A percentile compares a stretch with the other conserved stretches of the same genome.
These are phyloP conservation scores for Perilla frutescens DNA, from an alignment of 257 asterid species.

Conservation along the genomic window DNA sequence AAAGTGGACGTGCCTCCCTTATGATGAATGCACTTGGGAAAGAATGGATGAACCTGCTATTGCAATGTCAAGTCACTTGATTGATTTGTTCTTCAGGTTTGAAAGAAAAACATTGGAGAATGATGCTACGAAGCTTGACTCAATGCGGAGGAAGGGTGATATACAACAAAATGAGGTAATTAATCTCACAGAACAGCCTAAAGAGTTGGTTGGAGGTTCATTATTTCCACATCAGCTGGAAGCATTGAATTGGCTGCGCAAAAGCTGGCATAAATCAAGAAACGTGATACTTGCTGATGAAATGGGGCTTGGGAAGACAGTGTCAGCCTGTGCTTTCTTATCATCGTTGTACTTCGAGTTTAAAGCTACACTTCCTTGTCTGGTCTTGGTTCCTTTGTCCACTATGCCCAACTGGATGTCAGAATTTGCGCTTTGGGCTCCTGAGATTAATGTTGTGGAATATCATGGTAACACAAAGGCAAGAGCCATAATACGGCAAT, in stretches of 20 bases:
- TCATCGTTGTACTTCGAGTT: constrained; percentile 85
- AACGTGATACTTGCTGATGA: constrained; percentile 99
- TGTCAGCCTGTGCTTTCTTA: constrained; percentile 94
- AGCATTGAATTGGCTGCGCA: constrained; percentile 98
- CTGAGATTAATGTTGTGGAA: constrained; percentile 90
- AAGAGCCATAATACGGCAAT: constrained; percentile 81
- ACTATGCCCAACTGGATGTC: constrained; percentile 99
- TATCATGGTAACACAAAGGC: constrained; percentile 93
- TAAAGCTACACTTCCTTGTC: constrained; percentile 80
- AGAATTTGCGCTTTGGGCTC: constrained; percentile 96
- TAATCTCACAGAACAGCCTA: constrained; percentile 88
- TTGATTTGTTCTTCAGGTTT: constrained; percentile 72
- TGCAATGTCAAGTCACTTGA: constrained; percentile 61
- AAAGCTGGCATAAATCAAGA: constrained; percentile 88
- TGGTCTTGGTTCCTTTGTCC: constrained; percentile 96
- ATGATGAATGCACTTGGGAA: constrained; percentile 99
- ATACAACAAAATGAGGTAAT: constrained; percentile 59
- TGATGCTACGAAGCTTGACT: constrained; percentile 52
- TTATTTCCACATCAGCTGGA: constrained; percentile 97
- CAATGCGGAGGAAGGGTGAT: constrained; percentile 44
- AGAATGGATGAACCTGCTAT: constrained; percentile 74
- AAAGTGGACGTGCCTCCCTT: constrained; percentile 90
- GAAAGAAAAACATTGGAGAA: constrained; percentile 70
- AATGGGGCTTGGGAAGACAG: constrained; percentile 99
- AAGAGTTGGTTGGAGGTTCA: constrained; percentile 82